Percentiles rank a stretch among this genome's conserved stretches.
These are phyloP conservation scores for Pseudonitzschia multiseries DNA, from an alignment of 108 stramenopile genomes.

Conservation along the genomic window DNA sequence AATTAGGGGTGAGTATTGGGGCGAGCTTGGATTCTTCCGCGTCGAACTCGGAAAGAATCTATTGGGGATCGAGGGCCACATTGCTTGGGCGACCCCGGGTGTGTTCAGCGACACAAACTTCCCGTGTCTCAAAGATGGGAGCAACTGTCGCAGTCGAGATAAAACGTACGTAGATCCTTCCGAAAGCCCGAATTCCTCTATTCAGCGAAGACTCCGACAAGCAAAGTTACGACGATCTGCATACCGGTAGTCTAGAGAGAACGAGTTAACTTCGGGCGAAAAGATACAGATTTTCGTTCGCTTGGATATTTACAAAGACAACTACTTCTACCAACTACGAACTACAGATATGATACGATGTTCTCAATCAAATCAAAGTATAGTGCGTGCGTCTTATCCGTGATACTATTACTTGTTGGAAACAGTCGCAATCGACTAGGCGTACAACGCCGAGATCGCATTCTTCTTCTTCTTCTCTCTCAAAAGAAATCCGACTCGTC, in stretches of 20 bases:
- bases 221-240: neutral
- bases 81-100: conserved; percentile 84
- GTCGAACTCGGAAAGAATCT: conserved; percentile 77
- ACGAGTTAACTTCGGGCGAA: no score
- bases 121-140: conserved; percentile 60
- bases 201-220: conserved; percentile 28
- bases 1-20: conserved; percentile 57
- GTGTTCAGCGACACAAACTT: conserved; percentile 49
- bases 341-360: no score
- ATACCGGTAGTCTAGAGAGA: neutral
- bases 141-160: conserved; percentile 31
- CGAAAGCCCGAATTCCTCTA: conserved; percentile 1
- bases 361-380: no score
- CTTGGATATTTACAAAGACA: no score
- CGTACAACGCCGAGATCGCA: no score
- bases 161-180: conserved; percentile 45
- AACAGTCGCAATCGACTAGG: no score
- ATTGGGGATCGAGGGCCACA: conserved; percentile 77
- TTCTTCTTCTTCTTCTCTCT: neutral
- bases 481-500: conserved; percentile 76
- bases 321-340: no score
- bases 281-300: no score
- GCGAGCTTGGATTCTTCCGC: conserved; percentile 68
- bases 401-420: no score
- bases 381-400: no score